Percentiles rank a stretch among this genome's conserved stretches.
Conservation (phyloP, 129 eudicot genomes). For the Flaveria brownii region DNA sequence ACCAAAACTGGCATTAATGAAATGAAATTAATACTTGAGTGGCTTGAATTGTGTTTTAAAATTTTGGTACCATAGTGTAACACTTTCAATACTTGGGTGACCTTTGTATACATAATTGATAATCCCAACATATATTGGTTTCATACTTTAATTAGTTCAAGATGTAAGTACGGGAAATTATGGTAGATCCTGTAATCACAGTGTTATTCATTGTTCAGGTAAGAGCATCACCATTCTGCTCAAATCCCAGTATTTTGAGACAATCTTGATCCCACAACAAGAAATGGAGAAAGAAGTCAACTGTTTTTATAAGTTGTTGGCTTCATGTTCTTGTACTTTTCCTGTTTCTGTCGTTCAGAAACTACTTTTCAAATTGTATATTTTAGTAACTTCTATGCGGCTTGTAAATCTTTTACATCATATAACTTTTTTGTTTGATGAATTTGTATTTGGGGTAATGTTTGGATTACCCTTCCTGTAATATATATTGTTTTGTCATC, state of each 20-base stretch:
- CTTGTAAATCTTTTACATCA: background rate
- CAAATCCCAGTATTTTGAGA: background rate
- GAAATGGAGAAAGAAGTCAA: slow-evolving; percentile 4
- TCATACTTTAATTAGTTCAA: background rate
- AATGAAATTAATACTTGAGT: background rate
- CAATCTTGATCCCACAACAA: background rate
- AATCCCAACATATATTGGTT: background rate
- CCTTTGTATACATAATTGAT: background rate
- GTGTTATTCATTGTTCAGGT: background rate
- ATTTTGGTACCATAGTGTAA: background rate
- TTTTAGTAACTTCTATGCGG: background rate
- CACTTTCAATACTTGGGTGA: background rate
- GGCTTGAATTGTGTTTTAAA: background rate
- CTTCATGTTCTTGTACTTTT: background rate
- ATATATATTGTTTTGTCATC: background rate
- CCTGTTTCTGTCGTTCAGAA: background rate
- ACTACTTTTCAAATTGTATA: background rate
- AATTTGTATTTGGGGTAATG: background rate
- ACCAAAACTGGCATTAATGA: slow-evolving; percentile 4
- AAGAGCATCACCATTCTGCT: background rate
- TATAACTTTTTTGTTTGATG: background rate
- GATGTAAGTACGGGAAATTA: background rate
- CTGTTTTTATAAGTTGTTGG: background rate
- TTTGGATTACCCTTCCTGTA: background rate
- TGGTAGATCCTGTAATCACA: slow-evolving; percentile 13